Conservation (phyloP, 1,284 basidiomycete species). For the Sparassis latifolia region DNA sequence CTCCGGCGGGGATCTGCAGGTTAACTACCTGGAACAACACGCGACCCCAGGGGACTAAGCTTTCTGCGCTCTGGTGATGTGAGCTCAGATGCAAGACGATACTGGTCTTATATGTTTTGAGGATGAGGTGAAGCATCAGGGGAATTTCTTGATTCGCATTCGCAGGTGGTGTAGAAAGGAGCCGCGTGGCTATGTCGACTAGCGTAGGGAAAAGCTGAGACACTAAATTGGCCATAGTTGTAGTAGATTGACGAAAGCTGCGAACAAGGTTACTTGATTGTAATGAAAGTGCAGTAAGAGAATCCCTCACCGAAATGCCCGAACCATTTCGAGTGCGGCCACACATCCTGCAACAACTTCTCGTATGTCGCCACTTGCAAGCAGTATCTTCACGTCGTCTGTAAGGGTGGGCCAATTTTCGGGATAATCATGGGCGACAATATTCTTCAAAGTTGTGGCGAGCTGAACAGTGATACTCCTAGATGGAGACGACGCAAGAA, state of each 20-base stretch:
- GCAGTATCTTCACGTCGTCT: conserved; percentile 53
- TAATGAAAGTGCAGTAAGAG: background rate
- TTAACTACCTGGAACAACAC: conserved; percentile 76
- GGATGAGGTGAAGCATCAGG: conserved; percentile 71
- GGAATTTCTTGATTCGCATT: conserved; percentile 61
- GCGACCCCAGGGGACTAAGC: conserved; percentile 78
- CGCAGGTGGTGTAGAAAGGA: conserved; percentile 55
- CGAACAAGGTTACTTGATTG: background rate
- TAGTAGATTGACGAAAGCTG: conserved; percentile 62
- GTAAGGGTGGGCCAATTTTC: conserved; percentile 65
- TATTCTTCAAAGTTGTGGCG: conserved; percentile 59
- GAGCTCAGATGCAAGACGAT: conserved; percentile 64
- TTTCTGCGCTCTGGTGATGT: conserved; percentile 70
- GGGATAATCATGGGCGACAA: conserved; percentile 72
- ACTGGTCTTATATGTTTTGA: conserved; percentile 79
- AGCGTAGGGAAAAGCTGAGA: conserved; percentile 66
- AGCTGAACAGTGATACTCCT: conserved; percentile 72
- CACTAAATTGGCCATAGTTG: conserved; percentile 54
- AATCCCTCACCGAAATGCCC: conserved; percentile 53
- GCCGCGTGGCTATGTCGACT: conserved; percentile 58
- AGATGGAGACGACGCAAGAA: conserved; percentile 62
- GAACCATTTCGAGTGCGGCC: conserved; percentile 66
- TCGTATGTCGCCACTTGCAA: conserved; percentile 56
- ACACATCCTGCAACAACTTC: conserved; percentile 77
- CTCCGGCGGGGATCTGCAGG: conserved; percentile 56